Base-by-base conservation (phyloP, 2,329 filamentous ascomycete genomes). In the Dryadomyces quercus-mongolicae region DNA sequence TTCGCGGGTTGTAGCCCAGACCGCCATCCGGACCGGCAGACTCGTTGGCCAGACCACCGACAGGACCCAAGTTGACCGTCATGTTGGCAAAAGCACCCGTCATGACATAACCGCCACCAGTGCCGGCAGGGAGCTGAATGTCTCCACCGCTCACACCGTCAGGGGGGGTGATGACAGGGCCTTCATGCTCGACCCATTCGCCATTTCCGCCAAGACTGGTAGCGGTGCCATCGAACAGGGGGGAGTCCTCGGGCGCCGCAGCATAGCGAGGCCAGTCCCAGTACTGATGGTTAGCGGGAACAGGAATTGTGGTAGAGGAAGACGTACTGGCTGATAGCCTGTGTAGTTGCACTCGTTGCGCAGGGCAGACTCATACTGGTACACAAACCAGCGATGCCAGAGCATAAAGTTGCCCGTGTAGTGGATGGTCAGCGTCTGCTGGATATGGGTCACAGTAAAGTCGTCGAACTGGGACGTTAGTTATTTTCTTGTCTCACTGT, bases 71-170 rank as follows among this genome's bases (percentile, higher is more conserved):
- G 54, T 66, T 66, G 49, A 70, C 61, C 0, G 61, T 63, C 59
- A 67, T 64, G 58, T 67, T 67, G n/a, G 62, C 63, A 3, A 77
- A 68, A 0, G 76, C 74, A 0, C 74, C 74, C 2, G 64, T 69
- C 9, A 61, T 65, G 1, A 80, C 66, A 60, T 71, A 79, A 7
- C 77, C 76, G 48, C 77, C 77, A n/a, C 77, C 77, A 0, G 66
- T 64, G 21, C 74, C 76, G 0, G 70, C 66, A 2, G 53, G 70
- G 16, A 71, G 42, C 52, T 57, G 55, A 34, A 55, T 60, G 45
- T 54, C 54, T 10, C 55, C 59, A 31, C 60, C 62, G n/a, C 63
- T 61, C 48, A 64, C 59, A 40, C 61, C 60, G 3, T 61, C 56
- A 3, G 62, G 62, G 10, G 64, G 64, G 0, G 58, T 59, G 51